These are phyloP conservation scores for Clonostachys byssicola DNA, from an alignment of 2,329 filamentous ascomycete species.

Conservation along the genomic window DNA sequence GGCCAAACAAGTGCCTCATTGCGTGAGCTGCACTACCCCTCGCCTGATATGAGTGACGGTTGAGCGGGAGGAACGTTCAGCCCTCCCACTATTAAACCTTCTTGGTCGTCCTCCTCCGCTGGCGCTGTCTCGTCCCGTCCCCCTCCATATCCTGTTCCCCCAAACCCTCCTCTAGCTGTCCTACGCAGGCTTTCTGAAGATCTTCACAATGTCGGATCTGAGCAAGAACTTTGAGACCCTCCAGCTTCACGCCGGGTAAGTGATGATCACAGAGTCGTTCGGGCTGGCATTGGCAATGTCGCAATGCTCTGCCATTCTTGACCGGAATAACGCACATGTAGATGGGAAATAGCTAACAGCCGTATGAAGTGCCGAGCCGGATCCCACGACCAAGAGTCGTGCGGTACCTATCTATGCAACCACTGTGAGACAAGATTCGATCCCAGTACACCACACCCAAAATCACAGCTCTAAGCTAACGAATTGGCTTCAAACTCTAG, in stretches of 20 bases:
- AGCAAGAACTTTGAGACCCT: conserved; percentile 75
- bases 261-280: background rate
- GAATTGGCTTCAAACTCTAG: conserved; percentile 29
- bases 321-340: background rate
- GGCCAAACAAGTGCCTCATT: too few species aligned
- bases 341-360: too few species aligned
- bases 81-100: too few species aligned
- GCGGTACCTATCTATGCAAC: conserved; percentile 96
- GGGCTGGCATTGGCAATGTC: background rate
- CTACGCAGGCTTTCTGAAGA: too few species aligned
- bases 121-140: too few species aligned
- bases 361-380: conserved; percentile 65
- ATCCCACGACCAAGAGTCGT: conserved; percentile 77
- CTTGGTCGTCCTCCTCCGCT: too few species aligned
- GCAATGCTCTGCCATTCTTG: conserved; percentile 6
- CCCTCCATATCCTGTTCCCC: too few species aligned
- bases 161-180: too few species aligned
- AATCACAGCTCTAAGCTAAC: too few species aligned
- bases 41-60: too few species aligned
- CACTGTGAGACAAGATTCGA: conserved; percentile 47
- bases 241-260: conserved; percentile 79
- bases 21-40: too few species aligned
- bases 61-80: too few species aligned
- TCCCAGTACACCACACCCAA: conserved; percentile 4
- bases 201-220: conserved; percentile 29